Evolutionary conservation across 202 grass and related monocot species (phyloP), one percentile per base, ranked within the genome.

Genomic region (Thinopyrum obtusiflorum): DNA sequence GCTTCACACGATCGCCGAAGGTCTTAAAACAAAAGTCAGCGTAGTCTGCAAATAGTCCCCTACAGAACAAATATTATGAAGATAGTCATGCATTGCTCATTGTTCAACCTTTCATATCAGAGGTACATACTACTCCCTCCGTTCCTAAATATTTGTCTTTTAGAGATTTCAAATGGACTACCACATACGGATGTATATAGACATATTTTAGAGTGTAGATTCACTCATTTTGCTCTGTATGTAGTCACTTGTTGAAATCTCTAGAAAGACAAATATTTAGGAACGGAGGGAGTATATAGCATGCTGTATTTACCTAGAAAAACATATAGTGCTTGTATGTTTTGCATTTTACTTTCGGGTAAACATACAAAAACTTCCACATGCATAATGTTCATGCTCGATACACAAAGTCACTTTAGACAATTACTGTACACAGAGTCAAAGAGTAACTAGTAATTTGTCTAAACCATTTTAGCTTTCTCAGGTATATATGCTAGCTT

Each of bases 11-110:
- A 79, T 97, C 79, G 4, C 94, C 94, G 7, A 89, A 97, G 65
- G 83, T 92, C 78, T 92, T 92, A 87, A 97, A 97, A 79, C 92
- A 94, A 39, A 97, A 97, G 12, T 94, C 92, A 49, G 90, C 88
- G 44, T 92, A 97, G 11, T 94, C 80, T 61, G 89, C 33, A 79
- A 88, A 94, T 61, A 91, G 64, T 29, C 90, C 86, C 84, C 94
- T 97, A 32, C n/a, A 94, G 75, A 84, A 91, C 7, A 73, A 62
- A 53, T 72, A 46, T 13, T 60, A 83, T 42, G 55, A 76, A 68
- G 55, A 61, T 23, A 51, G 4, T 33, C 65, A 25, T 44, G 32
- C 63, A 80, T 26, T 44, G 13, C 72, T 68, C 44, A 47, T 5
- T 47, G 12, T 47, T 47, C 44, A 47, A 47, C 44, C 44, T 47